phyloP scores from a whole-genome alignment of 345 rosid genomes.

The Pelargonium nanum region DNA sequence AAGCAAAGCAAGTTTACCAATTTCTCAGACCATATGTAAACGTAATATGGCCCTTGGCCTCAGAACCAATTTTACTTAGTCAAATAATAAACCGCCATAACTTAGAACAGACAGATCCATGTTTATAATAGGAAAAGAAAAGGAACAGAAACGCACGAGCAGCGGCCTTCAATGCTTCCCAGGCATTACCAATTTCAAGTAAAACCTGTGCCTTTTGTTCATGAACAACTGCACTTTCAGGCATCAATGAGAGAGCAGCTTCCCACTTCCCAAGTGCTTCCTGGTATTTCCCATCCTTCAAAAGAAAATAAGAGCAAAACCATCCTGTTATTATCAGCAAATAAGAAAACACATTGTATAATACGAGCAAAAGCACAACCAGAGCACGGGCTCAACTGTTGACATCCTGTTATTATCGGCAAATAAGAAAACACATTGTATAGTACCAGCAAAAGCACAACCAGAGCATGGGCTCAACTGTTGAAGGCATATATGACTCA shows the following conservation, averaged over 20 bases:
- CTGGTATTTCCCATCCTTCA: conserved; percentile 67
- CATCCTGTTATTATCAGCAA: neutral
- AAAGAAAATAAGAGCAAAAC: conserved; percentile 9
- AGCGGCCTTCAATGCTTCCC: conserved; percentile 76
- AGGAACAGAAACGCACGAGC: conserved; percentile 31
- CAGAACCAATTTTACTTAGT: neutral
- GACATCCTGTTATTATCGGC: neutral
- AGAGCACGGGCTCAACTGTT: neutral
- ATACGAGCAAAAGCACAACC: neutral
- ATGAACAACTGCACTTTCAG: conserved; percentile 54
- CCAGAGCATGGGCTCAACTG: neutral
- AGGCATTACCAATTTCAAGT: conserved; percentile 80
- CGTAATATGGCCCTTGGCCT: neutral
- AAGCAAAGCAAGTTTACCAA: neutral
- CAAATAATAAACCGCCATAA: neutral
- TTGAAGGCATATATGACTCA: neutral
- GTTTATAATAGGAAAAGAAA: neutral
- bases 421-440: neutral
- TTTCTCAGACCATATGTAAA: neutral
- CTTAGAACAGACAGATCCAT: neutral
- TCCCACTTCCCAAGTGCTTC: conserved; percentile 94
- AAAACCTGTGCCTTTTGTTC: conserved; percentile 91
- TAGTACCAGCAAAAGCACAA: neutral
- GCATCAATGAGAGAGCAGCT: conserved; percentile 61
- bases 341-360: neutral